phyloP scores from a whole-genome alignment of 2,329 filamentous ascomycete species.

The Colletotrichum tofieldiae region DNA sequence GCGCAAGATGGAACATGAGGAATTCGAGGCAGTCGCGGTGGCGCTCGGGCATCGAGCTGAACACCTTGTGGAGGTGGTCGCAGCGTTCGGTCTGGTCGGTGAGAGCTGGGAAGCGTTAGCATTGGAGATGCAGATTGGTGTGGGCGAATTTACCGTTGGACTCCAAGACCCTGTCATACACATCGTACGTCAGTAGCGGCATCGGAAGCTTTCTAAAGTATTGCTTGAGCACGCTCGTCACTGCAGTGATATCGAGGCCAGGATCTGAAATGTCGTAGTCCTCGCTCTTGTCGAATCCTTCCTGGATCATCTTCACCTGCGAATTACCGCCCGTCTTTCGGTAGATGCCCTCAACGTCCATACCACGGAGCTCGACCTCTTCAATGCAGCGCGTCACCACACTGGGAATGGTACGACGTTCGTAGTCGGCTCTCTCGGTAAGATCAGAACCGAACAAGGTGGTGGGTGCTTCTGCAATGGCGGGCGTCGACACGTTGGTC shows the following conservation, averaged over 20 bases:
- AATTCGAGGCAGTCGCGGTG: slow-evolving; percentile 95
- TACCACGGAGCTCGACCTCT: slow-evolving; percentile 94
- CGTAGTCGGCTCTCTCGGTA: slow-evolving; percentile 86
- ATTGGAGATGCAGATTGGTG: slow-evolving; percentile 42
- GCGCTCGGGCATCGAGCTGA: slow-evolving; percentile 84
- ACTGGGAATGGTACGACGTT: slow-evolving; percentile 89
- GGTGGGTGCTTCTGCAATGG: slow-evolving; percentile 67
- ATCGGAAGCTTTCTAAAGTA: slow-evolving; percentile 95
- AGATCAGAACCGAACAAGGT: slow-evolving; percentile 92
- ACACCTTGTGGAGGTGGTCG: slow-evolving; percentile 78
- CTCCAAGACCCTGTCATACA: slow-evolving; percentile 91
- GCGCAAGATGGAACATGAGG: slow-evolving; percentile 91
- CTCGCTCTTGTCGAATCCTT: slow-evolving; percentile 89
- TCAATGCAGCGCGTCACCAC: slow-evolving; percentile 96
- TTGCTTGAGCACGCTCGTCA: slow-evolving; percentile 96
- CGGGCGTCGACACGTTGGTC: slow-evolving; percentile 56
- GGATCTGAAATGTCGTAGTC: slow-evolving; percentile 95
- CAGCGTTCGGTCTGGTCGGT: slow-evolving; percentile 78
- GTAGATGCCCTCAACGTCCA: slow-evolving; percentile 98
- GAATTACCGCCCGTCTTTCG: slow-evolving; percentile 95
- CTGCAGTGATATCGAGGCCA: slow-evolving; percentile 93
- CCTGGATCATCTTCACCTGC: slow-evolving; percentile 90
- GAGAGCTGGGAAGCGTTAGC: slow-evolving; percentile 66
- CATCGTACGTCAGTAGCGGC: slow-evolving; percentile 91
- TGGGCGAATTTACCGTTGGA: slow-evolving; percentile 74